A percentile compares a stretch with the other conserved stretches of the same genome.
phyloP scores from a whole-genome alignment of 2,329 filamentous ascomycete species.

The Scedosporium aurantiacum region DNA sequence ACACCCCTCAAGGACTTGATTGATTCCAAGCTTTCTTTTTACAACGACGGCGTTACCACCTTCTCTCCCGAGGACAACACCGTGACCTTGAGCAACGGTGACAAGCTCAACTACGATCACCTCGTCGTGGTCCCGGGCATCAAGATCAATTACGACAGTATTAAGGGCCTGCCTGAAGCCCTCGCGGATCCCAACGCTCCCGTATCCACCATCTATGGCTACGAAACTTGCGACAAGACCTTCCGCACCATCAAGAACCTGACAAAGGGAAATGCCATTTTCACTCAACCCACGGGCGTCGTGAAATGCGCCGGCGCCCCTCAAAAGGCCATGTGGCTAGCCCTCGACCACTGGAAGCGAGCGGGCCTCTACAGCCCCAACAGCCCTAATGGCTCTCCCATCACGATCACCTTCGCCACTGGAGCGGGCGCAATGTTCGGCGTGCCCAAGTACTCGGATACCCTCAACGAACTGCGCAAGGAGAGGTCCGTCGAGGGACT shows the following conservation, averaged over 20 bases:
- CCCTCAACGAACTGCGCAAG: slow-evolving; percentile 39
- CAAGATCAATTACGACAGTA: slow-evolving; percentile 34
- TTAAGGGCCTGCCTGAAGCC: slow-evolving; percentile 47
- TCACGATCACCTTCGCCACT: slow-evolving; percentile 45
- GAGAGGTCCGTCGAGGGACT: slow-evolving; percentile 46
- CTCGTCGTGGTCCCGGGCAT: slow-evolving; percentile 52
- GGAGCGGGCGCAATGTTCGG: slow-evolving; percentile 47
- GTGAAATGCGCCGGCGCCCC: slow-evolving; percentile 53
- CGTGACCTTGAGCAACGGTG: slow-evolving; percentile 43
- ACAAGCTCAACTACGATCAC: slow-evolving; percentile 50
- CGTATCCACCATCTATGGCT: slow-evolving; percentile 48
- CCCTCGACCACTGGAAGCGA: slow-evolving; percentile 46
- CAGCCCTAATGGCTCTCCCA: slow-evolving; percentile 26
- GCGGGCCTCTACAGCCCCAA: slow-evolving; percentile 36
- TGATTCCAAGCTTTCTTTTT: slow-evolving; percentile 50
- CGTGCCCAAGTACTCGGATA: slow-evolving; percentile 46
- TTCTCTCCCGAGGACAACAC: slow-evolving; percentile 46
- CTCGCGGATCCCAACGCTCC: slow-evolving; percentile 33
- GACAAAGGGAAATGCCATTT: slow-evolving; percentile 40
- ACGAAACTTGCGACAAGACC: slow-evolving; percentile 43
- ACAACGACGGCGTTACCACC: slow-evolving; percentile 36
- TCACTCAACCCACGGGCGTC: slow-evolving; percentile 46
- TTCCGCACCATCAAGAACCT: slow-evolving; percentile 36
- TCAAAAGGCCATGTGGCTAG: slow-evolving; percentile 53
- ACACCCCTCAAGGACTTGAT: slow-evolving; percentile 38